Base-by-base conservation (phyloP, 2,329 filamentous ascomycete species). In the Colletotrichum sp. region DNA sequence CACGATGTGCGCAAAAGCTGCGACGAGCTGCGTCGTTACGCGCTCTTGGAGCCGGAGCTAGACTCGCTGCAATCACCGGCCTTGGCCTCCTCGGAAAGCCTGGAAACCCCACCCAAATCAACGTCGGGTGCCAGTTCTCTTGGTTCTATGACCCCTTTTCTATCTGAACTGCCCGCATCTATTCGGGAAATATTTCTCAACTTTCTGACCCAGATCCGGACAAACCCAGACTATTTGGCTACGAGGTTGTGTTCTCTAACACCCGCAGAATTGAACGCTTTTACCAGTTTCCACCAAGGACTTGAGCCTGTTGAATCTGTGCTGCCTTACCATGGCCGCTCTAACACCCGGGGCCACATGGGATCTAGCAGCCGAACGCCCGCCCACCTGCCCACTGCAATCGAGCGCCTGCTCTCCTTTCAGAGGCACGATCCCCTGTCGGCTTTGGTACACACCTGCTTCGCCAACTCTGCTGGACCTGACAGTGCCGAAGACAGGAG, bases 401-500 rank as follows among this genome's bases (percentile, higher is more conserved):
- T 98, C 80, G 95, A 98, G 84, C 93, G 95, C 81, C 91, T 97
- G 77, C 88, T 98, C 80, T 96, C 95, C 68, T 98, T 98, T 83
- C 95, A 98, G 85, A 91, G 96, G 80, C 95, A 96, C 82, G 95
- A 98, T 83, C 94, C 96, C 12, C 88, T 98, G 66, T 96, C 95
- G 77, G 93, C 94, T 73, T 90, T 98, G 78, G 92, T 98, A 77
- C 95, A 97, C 86, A 96, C 95, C 79, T 94, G 95, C 83, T 98
- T 98, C 89, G 95, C 95, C 84, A 95, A 96, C 82, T 96, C 95
- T 22, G 92, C 95, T 77, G 95, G 94, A 32, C 94, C 94, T 65
- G 93, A 96, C 84, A 95, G 95, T 79, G 91, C 92, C 55, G 96
- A 98, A 85, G 94, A 97, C 83, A 90, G 92, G 78, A 90, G 95